Percentiles rank a stretch among this genome's conserved stretches.
These are phyloP conservation scores for Pyrus betulifolia DNA, from an alignment of 306 rosid genomes.

Conservation along the genomic window DNA sequence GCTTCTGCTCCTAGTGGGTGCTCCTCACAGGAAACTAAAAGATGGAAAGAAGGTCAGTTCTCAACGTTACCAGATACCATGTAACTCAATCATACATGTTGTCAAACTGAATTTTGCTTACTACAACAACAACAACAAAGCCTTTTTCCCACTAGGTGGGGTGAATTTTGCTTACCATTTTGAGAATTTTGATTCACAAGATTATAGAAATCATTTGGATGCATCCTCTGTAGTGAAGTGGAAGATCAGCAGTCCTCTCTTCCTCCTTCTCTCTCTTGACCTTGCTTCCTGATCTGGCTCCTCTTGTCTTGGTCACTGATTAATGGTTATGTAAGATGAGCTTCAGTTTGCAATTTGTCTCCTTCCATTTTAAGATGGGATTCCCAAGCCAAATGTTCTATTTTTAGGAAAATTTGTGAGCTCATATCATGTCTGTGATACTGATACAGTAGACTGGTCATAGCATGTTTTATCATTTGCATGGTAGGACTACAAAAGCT, in stretches of 20 bases:
- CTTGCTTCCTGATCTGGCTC: background rate
- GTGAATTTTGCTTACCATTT: background rate
- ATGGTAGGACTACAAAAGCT: background rate
- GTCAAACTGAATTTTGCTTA: background rate
- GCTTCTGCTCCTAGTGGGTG: conserved; percentile 93
- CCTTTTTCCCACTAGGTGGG: too few relatives aligned
- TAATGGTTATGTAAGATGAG: background rate
- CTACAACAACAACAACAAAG: too few relatives aligned
- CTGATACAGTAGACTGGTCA: background rate
- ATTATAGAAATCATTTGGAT: background rate
- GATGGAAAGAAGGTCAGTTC: conserved; percentile 89
- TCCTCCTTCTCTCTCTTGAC: background rate
- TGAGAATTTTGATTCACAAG: background rate
- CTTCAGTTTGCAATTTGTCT: background rate
- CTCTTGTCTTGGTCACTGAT: background rate
- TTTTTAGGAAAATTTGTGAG: background rate
- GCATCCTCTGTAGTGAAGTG: background rate
- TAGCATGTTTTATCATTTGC: background rate
- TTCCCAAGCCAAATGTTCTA: background rate
- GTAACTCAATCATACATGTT: background rate
- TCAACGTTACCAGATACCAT: background rate
- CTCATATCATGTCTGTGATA: background rate
- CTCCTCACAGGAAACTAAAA: conserved; percentile 80
- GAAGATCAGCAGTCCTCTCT: background rate
- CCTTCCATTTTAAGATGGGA: background rate